phyloP scores from a whole-genome alignment of 768 basidiomycete genomes.

The Rubroboletus pulcherrimus region DNA sequence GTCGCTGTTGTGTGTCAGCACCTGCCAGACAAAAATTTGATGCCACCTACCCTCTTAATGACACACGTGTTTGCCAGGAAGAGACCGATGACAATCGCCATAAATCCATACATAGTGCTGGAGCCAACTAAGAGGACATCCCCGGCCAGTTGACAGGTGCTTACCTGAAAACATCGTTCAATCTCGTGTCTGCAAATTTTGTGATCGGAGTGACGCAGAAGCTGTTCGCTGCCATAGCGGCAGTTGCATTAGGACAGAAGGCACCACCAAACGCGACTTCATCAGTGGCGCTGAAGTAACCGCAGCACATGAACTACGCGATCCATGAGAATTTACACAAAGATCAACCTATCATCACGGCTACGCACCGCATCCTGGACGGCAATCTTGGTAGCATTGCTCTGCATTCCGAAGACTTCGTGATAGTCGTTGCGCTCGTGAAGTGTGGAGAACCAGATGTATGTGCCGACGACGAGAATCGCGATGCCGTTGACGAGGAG shows the following conservation, averaged over 20 bases:
- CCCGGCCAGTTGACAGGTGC: not conserved
- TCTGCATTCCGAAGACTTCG: conserved; percentile 47
- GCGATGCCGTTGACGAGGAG: conserved; percentile 62
- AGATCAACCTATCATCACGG: not conserved
- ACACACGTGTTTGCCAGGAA: conserved; percentile 82
- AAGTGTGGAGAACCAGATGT: conserved; percentile 81
- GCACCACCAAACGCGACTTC: conserved; percentile 54
- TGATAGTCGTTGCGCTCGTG: conserved; percentile 67
- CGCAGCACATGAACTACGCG: conserved; percentile 74
- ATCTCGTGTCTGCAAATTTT: conserved; percentile 59
- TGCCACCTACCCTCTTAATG: conserved; percentile 63
- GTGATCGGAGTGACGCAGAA: conserved; percentile 76
- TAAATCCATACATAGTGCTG: conserved; percentile 76
- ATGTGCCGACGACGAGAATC: conserved; percentile 61
- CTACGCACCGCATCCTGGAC: conserved; percentile 70
- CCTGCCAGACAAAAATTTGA: not conserved
- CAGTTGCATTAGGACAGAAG: conserved; percentile 50
- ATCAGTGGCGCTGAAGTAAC: conserved; percentile 72
- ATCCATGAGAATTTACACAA: not conserved
- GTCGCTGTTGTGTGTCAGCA: conserved; percentile 46
- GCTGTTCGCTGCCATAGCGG: conserved; percentile 36
- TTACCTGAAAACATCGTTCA: conserved; percentile 86
- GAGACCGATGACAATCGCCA: conserved; percentile 71
- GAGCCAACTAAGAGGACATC: not conserved
- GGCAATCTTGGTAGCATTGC: conserved; percentile 43